Conservation (phyloP, 345 rosid species). For the Durio zibethinus region DNA sequence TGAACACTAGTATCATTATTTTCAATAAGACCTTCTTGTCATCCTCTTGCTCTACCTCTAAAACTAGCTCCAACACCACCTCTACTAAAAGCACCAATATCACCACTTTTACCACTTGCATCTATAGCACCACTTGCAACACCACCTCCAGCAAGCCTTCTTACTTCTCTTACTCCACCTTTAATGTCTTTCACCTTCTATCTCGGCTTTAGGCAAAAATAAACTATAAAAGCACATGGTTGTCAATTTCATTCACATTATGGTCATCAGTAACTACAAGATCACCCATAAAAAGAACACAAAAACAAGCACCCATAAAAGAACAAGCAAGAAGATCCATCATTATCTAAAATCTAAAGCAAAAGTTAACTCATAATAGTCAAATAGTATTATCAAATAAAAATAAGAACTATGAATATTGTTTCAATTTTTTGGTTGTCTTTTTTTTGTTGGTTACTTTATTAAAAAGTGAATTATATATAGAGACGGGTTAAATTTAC, state of each 20-base stretch:
- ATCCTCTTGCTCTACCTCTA: too few relatives aligned
- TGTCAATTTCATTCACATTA: background rate
- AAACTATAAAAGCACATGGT: background rate
- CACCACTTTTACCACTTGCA: too few relatives aligned
- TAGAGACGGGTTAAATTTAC: background rate
- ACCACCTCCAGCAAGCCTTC: too few relatives aligned
- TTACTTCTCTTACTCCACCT: too few relatives aligned
- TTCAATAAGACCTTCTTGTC: too few relatives aligned
- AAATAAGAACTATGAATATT: background rate
- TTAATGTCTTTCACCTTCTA: background rate
- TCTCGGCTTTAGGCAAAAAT: background rate
- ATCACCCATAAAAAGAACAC: background rate
- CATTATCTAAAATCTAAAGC: background rate
- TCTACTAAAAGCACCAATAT: too few relatives aligned
- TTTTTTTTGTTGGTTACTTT: background rate
- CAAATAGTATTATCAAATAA: background rate
- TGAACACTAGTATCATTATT: too few relatives aligned
- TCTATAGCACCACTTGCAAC: too few relatives aligned
- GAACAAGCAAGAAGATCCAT: background rate
- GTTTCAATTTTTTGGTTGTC: background rate
- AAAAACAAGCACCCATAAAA: background rate
- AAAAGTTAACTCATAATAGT: background rate
- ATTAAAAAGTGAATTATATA: background rate
- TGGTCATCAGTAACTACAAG: background rate
- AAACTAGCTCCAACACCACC: too few relatives aligned